Percentiles rank a stretch among this genome's conserved stretches.
phyloP scores from a whole-genome alignment of 495 filamentous ascomycete genomes.

The Penicillium chermesinum region DNA sequence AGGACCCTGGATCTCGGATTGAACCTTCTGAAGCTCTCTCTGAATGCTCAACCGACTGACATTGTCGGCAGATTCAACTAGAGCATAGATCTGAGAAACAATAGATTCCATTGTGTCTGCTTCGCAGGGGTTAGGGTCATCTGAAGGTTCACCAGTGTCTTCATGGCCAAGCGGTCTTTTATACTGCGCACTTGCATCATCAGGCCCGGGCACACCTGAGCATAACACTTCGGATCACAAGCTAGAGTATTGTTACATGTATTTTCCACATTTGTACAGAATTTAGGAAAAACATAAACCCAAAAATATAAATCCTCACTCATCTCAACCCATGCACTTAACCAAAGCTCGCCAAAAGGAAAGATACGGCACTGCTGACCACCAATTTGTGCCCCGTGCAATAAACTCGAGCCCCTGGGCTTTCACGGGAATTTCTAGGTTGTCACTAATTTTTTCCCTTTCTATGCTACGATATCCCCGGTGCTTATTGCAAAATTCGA shows the following conservation, averaged over 20 bases:
- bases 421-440: slow-evolving; percentile 20
- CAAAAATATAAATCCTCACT: too few species aligned
- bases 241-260: background rate
- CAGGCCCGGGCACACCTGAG: background rate
- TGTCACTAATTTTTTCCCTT: slow-evolving; percentile 3
- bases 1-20: slow-evolving; percentile 18
- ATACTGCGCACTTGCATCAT: background rate
- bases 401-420: slow-evolving; percentile 9
- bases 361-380: background rate
- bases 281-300: too few species aligned
- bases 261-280: too few species aligned
- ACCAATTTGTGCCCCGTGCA: background rate
- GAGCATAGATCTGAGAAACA: slow-evolving; percentile 17
- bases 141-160: background rate
- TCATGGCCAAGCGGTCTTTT: background rate
- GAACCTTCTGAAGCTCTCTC: slow-evolving; percentile 12
- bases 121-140: too few species aligned
- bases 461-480: background rate
- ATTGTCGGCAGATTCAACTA: slow-evolving; percentile 20
- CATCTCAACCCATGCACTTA: too few species aligned
- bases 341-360: too few species aligned
- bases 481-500: slow-evolving; percentile 1
- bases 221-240: background rate
- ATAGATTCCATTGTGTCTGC: slow-evolving; percentile 23
- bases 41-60: slow-evolving; percentile 17